These are phyloP conservation scores for Cydonia oblonga DNA, from an alignment of 331 rosid species.

Conservation along the genomic window DNA sequence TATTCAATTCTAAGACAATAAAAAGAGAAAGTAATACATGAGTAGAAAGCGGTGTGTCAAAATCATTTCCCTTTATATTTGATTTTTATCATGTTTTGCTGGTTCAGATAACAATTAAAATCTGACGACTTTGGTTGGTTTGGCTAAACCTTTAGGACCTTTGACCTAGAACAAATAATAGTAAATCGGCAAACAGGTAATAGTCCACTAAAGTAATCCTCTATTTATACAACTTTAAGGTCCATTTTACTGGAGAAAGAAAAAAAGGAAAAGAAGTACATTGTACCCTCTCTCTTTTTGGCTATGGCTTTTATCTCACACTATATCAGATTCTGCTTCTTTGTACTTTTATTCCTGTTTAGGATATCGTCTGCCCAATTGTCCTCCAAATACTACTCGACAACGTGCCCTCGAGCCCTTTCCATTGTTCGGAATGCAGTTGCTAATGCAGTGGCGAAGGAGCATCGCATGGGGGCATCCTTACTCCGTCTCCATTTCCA, in stretches of 20 bases:
- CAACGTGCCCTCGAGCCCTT: conserved; percentile 43
- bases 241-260: neutral
- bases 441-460: conserved; percentile 40
- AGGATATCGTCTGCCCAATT: conserved; percentile 26
- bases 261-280: neutral
- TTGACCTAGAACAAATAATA: neutral
- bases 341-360: conserved; percentile 15
- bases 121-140: neutral
- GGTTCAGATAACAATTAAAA: too few species aligned
- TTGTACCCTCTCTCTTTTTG: neutral
- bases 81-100: too few species aligned
- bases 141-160: neutral
- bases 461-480: conserved; percentile 74
- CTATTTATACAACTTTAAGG: conserved; percentile 1
- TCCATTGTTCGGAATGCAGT: conserved; percentile 38
- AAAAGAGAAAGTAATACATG: too few species aligned
- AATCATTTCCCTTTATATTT: too few species aligned
- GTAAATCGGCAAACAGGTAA: neutral
- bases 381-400: conserved; percentile 31
- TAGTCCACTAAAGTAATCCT: neutral
- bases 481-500: conserved; percentile 78
- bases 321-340: conserved; percentile 7
- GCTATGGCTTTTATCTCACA: conserved; percentile 27
- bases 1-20: too few species aligned
- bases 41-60: rapidly evolving